Conservation (phyloP, 2,329 filamentous ascomycete species). For the Pseudofabraea citricarpa region DNA sequence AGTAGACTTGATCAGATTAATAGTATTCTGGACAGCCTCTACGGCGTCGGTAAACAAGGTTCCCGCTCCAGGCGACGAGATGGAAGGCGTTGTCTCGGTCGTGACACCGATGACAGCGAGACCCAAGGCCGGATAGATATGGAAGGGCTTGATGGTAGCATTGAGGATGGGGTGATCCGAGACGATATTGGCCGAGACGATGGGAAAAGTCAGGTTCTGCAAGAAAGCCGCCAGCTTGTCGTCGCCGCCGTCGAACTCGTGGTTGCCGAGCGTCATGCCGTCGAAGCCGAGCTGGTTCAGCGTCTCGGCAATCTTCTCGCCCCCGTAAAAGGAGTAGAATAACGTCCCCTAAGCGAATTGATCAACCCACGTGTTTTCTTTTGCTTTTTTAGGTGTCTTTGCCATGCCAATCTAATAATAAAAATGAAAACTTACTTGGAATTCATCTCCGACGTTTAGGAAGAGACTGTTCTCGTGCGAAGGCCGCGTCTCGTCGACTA, state of each 20-base stretch:
- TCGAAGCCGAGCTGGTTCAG: conserved; percentile 63
- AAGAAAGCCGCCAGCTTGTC: conserved; percentile 58
- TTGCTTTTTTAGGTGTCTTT: too few relatives aligned
- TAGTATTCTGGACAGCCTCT: conserved; percentile 52
- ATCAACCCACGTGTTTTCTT: too few relatives aligned
- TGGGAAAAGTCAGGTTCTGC: conserved; percentile 58
- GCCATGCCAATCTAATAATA: neutral
- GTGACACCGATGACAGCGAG: conserved; percentile 62
- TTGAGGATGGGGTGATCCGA: conserved; percentile 56
- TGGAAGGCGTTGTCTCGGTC: conserved; percentile 52
- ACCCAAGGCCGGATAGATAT: conserved; percentile 56
- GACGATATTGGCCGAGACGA: conserved; percentile 58
- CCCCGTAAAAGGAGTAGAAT: conserved; percentile 62
- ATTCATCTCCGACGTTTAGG: conserved; percentile 65
- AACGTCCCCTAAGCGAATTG: conserved; percentile 65
- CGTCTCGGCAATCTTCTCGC: conserved; percentile 63
- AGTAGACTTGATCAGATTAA: conserved; percentile 55
- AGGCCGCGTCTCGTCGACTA: conserved; percentile 51
- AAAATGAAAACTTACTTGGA: conserved; percentile 26
- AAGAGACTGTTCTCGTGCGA: conserved; percentile 56
- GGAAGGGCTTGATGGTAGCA: conserved; percentile 59
- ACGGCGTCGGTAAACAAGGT: conserved; percentile 56
- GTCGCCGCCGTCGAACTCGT: conserved; percentile 63
- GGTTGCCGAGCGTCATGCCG: conserved; percentile 64
- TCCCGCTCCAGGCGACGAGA: conserved; percentile 51